A percentile compares a stretch with the other conserved stretches of the same genome.
These are phyloP conservation scores for Ustilago curta DNA, from an alignment of 1,284 basidiomycete species.

Conservation along the genomic window DNA sequence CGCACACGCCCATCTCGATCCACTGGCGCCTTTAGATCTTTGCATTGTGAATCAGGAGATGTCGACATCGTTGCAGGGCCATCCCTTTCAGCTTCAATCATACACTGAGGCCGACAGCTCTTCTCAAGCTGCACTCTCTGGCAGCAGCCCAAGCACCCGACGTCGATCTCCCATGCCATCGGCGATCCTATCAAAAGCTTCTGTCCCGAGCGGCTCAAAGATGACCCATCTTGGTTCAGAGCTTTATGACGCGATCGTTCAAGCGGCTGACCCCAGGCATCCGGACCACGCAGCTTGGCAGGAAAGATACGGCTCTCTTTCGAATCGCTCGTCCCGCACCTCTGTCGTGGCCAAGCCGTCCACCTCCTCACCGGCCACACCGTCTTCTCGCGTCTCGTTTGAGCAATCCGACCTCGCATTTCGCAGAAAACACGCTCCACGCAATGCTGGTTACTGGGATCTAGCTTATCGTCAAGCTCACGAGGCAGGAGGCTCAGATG, in stretches of 20 bases:
- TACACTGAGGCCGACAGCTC: neutral
- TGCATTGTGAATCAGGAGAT: neutral
- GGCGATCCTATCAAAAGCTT: neutral
- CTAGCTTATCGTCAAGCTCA: constrained; percentile 7
- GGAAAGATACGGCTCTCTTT: constrained; percentile 27
- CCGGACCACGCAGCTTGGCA: constrained; percentile 45
- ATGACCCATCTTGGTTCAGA: constrained; percentile 27
- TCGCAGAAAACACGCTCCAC: constrained; percentile 15
- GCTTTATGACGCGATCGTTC: constrained; percentile 46
- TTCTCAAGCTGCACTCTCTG: neutral
- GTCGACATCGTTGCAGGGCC: constrained; percentile 10
- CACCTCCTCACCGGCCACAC: constrained; percentile 4
- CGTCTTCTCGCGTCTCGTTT: constrained; percentile 22
- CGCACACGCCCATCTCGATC: too few relatives aligned
- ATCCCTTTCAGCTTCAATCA: constrained; percentile 14
- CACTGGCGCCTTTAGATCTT: neutral
- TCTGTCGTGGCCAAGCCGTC: constrained; percentile 25
- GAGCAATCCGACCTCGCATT: constrained; percentile 20
- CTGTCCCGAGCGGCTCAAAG: neutral
- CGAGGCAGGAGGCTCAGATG: constrained; percentile 29
- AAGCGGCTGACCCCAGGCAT: constrained; percentile 43
- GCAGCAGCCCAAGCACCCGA: constrained; percentile 2
- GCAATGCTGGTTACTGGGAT: constrained; percentile 18
- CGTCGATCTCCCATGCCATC: neutral
- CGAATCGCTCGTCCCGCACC: constrained; percentile 23